A percentile compares a stretch with the other conserved stretches of the same genome.
These are phyloP conservation scores for Erodium maritimum DNA, from an alignment of 345 rosid genomes.

Conservation along the genomic window DNA sequence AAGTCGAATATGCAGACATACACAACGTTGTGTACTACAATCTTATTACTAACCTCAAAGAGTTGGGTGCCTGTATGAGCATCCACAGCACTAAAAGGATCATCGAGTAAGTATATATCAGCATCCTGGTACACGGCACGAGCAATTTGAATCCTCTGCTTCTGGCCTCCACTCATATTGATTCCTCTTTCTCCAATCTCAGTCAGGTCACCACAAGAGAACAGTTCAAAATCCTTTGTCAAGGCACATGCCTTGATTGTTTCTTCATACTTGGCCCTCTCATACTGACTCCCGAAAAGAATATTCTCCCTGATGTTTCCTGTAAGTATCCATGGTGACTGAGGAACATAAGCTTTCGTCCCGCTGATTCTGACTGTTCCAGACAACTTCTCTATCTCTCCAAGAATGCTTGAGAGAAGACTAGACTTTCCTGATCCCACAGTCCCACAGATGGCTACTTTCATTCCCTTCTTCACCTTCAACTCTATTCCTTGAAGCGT, in stretches of 20 bases:
- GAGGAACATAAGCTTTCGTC: conserved; percentile 76
- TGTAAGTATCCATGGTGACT: conserved; percentile 78
- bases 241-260: conserved; percentile 75
- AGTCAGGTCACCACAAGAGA: conserved; percentile 66
- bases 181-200: conserved; percentile 97
- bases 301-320: conserved; percentile 82
- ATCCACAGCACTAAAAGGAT: conserved; percentile 95
- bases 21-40: background rate
- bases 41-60: conserved; percentile 34
- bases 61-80: conserved; percentile 92
- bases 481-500: conserved; percentile 52
- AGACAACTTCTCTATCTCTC: conserved; percentile 65
- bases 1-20: background rate
- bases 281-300: conserved; percentile 59
- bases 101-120: conserved; percentile 79
- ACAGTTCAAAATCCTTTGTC: conserved; percentile 66
- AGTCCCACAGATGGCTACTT: conserved; percentile 79
- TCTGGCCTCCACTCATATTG: conserved; percentile 97
- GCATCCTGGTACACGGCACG: conserved; percentile 90
- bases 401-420: conserved; percentile 62
- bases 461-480: conserved; percentile 64
- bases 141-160: conserved; percentile 90
- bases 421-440: conserved; percentile 92
- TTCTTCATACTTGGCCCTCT: conserved; percentile 37
- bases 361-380: conserved; percentile 68